These are phyloP conservation scores for Fusarium coicis DNA, from an alignment of 2,329 filamentous ascomycete genomes.

Conservation along the genomic window DNA sequence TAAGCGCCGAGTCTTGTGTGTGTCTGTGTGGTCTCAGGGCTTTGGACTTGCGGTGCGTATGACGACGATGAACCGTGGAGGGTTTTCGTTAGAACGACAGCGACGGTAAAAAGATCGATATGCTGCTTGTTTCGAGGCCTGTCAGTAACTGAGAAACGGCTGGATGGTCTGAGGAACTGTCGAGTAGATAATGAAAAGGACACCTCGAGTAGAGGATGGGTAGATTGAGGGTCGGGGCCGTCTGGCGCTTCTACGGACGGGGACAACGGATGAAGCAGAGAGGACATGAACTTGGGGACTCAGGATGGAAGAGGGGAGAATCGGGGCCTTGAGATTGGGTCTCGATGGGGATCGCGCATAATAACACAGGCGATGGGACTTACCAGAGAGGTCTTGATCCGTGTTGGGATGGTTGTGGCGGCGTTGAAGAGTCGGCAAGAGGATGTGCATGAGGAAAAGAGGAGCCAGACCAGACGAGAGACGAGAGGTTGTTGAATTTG, in stretches of 20 bases:
- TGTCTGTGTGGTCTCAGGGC: slow-evolving; percentile 41
- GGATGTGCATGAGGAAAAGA: slow-evolving; percentile 59
- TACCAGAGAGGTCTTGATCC: slow-evolving; percentile 50
- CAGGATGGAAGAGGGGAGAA: slow-evolving; percentile 40
- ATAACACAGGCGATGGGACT: slow-evolving; percentile 50
- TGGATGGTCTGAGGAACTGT: neutral
- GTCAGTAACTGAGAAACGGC: slow-evolving; percentile 38
- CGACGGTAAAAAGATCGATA: slow-evolving; percentile 14
- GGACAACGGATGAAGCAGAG: slow-evolving; percentile 43
- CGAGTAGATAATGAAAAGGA: slow-evolving; percentile 23
- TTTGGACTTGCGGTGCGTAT: slow-evolving; percentile 47
- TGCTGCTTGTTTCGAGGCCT: slow-evolving; percentile 18
- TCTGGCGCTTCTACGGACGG: slow-evolving; percentile 40
- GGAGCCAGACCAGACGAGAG: slow-evolving; percentile 47
- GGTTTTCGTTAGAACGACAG: slow-evolving; percentile 34
- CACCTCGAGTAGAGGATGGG: slow-evolving; percentile 20
- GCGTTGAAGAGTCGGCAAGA: slow-evolving; percentile 49
- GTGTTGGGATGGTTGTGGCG: slow-evolving; percentile 49
- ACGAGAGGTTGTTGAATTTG: slow-evolving; percentile 54
- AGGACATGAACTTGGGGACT: slow-evolving; percentile 33
- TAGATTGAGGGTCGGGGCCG: slow-evolving; percentile 29
- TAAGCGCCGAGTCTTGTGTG: slow-evolving; percentile 49
- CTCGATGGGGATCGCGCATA: slow-evolving; percentile 51
- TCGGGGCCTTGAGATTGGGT: slow-evolving; percentile 42
- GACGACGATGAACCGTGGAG: slow-evolving; percentile 40